Evolutionary conservation across 805 yeast genomes (phyloP), one percentile per base, ranked within the genome.

Genomic region (Teunomyces cretensis): DNA sequence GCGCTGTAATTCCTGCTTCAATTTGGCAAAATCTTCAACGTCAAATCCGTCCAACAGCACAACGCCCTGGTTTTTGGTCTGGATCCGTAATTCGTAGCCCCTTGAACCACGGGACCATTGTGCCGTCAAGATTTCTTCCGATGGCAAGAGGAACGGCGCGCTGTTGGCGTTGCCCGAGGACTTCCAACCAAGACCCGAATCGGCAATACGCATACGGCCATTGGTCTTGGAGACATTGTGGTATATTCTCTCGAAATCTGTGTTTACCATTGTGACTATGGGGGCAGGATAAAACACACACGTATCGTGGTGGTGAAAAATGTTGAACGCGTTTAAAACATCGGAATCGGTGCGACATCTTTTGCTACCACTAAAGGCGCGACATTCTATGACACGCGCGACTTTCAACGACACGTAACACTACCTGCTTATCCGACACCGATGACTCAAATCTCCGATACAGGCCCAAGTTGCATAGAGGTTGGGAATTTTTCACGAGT

Each of bases 171-270:
- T 51, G 2, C 30, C 35, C 11, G 41, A 27, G 11, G 41, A 24
- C 61, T 92, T 92, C 99, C 99, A 94, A 39, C 99, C 99, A 24
- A 94, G 76, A 41, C 99, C 99, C n/a, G 95, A 83, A 51, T 87
- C 94, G 11, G 97, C 96, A 51, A 94, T 80, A 68, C 99, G 88
- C 77, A 92, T 84, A 56, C 95, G 84, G 17, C 99, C 99, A 39
- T 81, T 79, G 32, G 77, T 74, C 55, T 82, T 82, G 44, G 96
- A 87, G 65, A 87, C 96, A 66, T 94, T 91, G 63, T 89, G 73
- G 63, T 88, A 91, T 52, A 94, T 89, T 63, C 85, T 83, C 61
- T 94, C 98, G 64, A 88, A 94, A 66, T 92, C 97, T n/a, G 70
- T 65, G 47, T 83, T 76, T 54, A 66, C 73, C 76, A 71, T 72